phyloP scores from a whole-genome alignment of 1,284 basidiomycete genomes.

The Psilocybe mexicana region DNA sequence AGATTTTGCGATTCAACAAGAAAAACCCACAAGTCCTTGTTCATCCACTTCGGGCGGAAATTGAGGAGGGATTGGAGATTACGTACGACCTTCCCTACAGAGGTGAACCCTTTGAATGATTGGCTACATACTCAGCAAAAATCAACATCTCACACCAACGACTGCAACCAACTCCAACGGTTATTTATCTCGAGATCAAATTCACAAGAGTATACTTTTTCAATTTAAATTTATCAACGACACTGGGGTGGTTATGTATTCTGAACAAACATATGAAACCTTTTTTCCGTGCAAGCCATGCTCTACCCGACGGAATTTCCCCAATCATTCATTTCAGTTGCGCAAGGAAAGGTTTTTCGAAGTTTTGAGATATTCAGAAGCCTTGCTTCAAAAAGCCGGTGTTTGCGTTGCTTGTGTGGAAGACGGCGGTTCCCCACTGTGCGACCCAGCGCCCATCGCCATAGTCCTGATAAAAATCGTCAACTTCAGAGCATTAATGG shows the following conservation, averaged over 20 bases:
- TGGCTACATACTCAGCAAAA: neutral
- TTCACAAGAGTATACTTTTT: no score
- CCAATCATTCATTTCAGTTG: no score
- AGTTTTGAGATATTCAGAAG: no score
- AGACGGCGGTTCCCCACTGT: neutral
- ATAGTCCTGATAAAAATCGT: neutral
- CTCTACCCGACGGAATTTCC: no score
- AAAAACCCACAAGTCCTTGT: neutral
- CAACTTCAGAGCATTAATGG: neutral
- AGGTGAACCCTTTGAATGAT: constrained; percentile 10
- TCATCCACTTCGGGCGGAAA: neutral
- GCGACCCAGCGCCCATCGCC: neutral
- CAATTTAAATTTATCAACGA: neutral
- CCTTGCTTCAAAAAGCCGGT: neutral
- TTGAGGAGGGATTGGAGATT: constrained; percentile 2
- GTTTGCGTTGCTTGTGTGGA: neutral
- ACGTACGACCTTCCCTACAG: constrained; percentile 11
- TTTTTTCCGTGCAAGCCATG: neutral
- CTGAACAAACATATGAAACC: neutral
- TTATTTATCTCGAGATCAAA: no score
- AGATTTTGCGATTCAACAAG: constrained; percentile 6
- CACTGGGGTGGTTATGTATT: neutral
- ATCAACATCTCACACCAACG: no score
- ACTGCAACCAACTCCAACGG: no score
- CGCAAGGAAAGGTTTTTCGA: no score